phyloP scores from a whole-genome alignment of 129 eudicot species.

The Oenanthe sinensis region DNA sequence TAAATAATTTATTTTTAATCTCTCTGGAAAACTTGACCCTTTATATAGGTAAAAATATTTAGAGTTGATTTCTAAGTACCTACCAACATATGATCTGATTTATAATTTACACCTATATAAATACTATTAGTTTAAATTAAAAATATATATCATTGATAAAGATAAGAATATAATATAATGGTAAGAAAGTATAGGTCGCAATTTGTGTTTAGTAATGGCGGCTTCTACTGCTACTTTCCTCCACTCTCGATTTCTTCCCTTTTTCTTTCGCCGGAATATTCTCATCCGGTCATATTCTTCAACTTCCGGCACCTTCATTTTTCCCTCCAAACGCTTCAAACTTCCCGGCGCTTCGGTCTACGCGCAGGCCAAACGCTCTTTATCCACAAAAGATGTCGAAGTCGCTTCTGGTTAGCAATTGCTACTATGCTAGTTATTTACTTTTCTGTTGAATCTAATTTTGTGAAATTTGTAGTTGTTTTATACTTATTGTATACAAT shows the following conservation, averaged over 20 bases:
- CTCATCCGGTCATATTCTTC: conserved; percentile 7
- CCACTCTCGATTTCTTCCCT: conserved; percentile 20
- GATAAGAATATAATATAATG: background rate
- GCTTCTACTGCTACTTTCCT: conserved; percentile 33
- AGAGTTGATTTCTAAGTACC: too few species aligned
- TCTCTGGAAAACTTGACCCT: too few species aligned
- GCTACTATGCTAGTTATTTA: background rate
- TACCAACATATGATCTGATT: too few species aligned
- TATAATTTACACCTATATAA: too few species aligned
- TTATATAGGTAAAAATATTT: too few species aligned
- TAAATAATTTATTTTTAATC: too few species aligned
- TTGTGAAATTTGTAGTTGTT: background rate
- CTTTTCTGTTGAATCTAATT: background rate
- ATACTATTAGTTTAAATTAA: too few species aligned
- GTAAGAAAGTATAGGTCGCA: background rate
- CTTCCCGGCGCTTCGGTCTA: conserved; percentile 23
- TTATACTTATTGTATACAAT: background rate
- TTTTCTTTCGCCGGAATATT: conserved; percentile 13
- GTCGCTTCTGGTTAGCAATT: conserved; percentile 45
- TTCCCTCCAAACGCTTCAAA: conserved; percentile 16
- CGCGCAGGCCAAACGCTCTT: conserved; percentile 46
- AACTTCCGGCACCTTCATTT: background rate
- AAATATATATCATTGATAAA: too few species aligned
- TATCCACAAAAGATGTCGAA: conserved; percentile 32
- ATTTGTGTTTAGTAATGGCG: conserved; percentile 19